Conservation (phyloP, 2,329 filamentous ascomycete genomes). For the Pseudonectria buxi region DNA sequence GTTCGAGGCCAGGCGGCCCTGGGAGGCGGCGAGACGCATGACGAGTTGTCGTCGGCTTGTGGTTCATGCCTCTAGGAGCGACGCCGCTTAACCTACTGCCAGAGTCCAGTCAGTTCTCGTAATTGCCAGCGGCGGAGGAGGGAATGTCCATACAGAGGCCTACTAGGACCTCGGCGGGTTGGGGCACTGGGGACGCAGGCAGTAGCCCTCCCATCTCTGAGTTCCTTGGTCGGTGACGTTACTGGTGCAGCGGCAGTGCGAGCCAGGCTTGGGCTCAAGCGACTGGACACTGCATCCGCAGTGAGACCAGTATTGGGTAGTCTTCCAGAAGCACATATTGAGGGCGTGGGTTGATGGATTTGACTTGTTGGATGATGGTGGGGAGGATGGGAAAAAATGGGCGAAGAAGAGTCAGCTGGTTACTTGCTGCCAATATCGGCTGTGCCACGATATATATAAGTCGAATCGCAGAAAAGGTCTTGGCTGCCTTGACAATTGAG, state of each 20-base stretch:
- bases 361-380: too few relatives aligned
- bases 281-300: slow-evolving; percentile 26
- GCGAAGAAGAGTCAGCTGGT: too few relatives aligned
- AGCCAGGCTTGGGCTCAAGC: slow-evolving; percentile 22
- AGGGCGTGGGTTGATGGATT: neutral
- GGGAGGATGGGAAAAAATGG: too few relatives aligned
- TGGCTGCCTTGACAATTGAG: too few relatives aligned
- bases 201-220: slow-evolving; percentile 27
- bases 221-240: slow-evolving; percentile 21
- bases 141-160: slow-evolving; percentile 6
- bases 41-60: too few relatives aligned
- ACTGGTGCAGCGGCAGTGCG: slow-evolving; percentile 19
- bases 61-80: too few relatives aligned
- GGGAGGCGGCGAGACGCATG: too few relatives aligned
- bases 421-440: too few relatives aligned
- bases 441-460: too few relatives aligned
- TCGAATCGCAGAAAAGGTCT: too few relatives aligned
- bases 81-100: neutral
- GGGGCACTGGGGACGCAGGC: slow-evolving; percentile 24
- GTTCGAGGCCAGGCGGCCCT: too few relatives aligned
- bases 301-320: slow-evolving; percentile 24
- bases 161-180: slow-evolving; percentile 22
- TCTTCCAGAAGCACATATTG: slow-evolving; percentile 30
- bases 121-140: slow-evolving; percentile 6
- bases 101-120: slow-evolving; percentile 8